Evolutionary conservation across 176 grass and related monocot species (phyloP), one percentile per base, ranked within the genome.

Genomic region (Aegilops sharonensis): DNA sequence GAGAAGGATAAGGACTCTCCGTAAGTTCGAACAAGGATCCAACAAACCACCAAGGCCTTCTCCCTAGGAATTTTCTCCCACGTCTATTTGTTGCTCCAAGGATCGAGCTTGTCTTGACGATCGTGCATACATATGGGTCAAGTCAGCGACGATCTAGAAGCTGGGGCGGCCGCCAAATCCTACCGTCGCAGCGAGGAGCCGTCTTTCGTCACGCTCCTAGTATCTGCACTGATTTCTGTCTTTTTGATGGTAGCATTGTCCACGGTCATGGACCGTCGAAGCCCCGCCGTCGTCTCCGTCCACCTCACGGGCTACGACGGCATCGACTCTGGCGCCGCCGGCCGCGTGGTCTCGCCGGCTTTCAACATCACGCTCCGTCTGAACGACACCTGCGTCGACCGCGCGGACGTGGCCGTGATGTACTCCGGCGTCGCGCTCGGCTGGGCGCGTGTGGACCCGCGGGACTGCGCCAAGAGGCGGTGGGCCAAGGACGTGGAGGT

Each of bases 341-440:
- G 13, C 68, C 37, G 27, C 7, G 8, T 73, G 68, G 85, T 87
- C 40, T 87, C 78, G 56, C 85, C 68, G 68, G 11, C 77, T n/a
- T 87, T 87, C 85, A 81, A 64, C 68, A 11, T 87, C 40, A 54
- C 85, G 57, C 68, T 87, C 30, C 13, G 85, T 31, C 29, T 65
- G 68, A 81, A 75, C 59, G 6, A 74, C 59, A 81, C 78, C 9
- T 87, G 78, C 57, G 68, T 81, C 39, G 78, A 87, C 78, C 31
- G 12, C 40, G 68, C 56, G 13, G 78, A 18, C 57, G 68, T 81
- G 29, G 42, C 85, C 57, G 57, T 87, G 9, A 4, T 42, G 34
- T 81, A 87, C 85, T 81, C 78, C 30, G 85, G 78, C 68, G 78
- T 87, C 21, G 59, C 78, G 68, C 85, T 87, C 68, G 78, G 85